phyloP scores from a whole-genome alignment of 2,329 filamentous ascomycete genomes.

The Cordyceps fumosorosea region DNA sequence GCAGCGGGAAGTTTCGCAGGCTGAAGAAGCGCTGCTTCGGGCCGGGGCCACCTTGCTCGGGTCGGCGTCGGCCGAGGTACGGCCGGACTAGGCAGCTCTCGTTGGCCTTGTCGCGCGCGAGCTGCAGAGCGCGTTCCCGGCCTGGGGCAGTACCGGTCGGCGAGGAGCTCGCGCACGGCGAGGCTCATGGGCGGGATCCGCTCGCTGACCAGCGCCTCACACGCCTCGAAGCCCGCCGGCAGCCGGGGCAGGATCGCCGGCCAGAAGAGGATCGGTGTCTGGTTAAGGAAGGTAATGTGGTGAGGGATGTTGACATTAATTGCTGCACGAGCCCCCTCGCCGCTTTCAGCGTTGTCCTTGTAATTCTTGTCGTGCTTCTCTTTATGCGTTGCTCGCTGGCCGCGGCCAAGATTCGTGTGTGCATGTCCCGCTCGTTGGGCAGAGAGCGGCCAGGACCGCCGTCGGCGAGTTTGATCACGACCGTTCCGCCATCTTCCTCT shows the following conservation, averaged over 20 bases:
- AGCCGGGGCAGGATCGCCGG: neutral
- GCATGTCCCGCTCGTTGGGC: neutral
- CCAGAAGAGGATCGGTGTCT: neutral
- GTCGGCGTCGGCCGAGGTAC: constrained; percentile 36
- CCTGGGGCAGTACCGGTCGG: constrained; percentile 16
- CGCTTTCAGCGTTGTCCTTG: too few relatives aligned
- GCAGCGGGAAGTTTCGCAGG: constrained; percentile 43
- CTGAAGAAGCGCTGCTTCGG: constrained; percentile 24
- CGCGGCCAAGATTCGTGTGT: neutral
- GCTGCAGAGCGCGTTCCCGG: neutral
- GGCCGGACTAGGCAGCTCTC: constrained; percentile 43
- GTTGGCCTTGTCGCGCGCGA: constrained; percentile 24
- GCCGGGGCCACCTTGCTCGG: constrained; percentile 1
- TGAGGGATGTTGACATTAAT: neutral
- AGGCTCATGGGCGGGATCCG: constrained; percentile 20
- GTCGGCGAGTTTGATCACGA: neutral
- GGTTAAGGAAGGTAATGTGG: neutral
- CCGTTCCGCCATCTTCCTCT: neutral
- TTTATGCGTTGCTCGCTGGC: neutral
- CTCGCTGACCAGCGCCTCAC: constrained; percentile 24
- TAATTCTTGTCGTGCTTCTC: too few relatives aligned
- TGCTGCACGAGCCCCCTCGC: too few relatives aligned
- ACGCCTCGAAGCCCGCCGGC: constrained; percentile 14
- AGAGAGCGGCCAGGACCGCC: neutral
- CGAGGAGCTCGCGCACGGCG: constrained; percentile 15